Base-by-base conservation (phyloP, 2,329 filamentous ascomycete genomes). In the Aureobasidium uvarum region DNA sequence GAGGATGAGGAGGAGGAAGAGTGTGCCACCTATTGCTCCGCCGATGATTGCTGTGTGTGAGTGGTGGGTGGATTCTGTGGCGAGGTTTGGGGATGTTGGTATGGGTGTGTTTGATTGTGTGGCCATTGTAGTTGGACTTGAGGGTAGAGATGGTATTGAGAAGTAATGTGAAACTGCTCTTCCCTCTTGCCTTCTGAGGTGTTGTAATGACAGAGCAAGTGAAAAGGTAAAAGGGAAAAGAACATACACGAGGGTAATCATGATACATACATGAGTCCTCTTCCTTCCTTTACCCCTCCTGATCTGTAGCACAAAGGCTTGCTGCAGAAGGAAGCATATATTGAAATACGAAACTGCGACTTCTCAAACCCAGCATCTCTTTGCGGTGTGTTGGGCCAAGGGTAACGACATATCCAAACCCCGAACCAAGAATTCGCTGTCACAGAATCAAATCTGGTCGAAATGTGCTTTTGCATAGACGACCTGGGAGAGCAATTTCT, bases 251-350 rank as follows among this genome's bases (percentile, higher is more conserved):
- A 56, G 54, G 54, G 33, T 38, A 25, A 55, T 20, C 52, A 41
- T 13, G n/a, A 55, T 38, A 41, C 52, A 10, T 39, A 39, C n/a
- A 14, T 41, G 14, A 8, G 4, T 10, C 5, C 31, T 55, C 36
- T 39, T 18, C 20, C 13, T 7, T 13, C 14, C 52, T 41, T 41
- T 55, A 25, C 54, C 54, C 54, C 39, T 58, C 54, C 54, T 45
- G 54, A 51, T 58, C 10, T 58, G 54, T 58, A 31, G 39, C 54
- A 58, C 54, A 43, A 45, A 38, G 36, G 33, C 31, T 54, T 39
- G 54, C 50, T 36, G 33, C 54, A 25, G 39, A 58, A 43, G 7
- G 16, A 43, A 45, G 16, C 39, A 58, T 45, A 16, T 45, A 58
- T 45, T 43, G 38, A 25, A 25, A 58, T 2, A n/a, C 6, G 18